Evolutionary conservation across 768 basidiomycete species (phyloP).

Genomic region (Lactarius sp.): DNA sequence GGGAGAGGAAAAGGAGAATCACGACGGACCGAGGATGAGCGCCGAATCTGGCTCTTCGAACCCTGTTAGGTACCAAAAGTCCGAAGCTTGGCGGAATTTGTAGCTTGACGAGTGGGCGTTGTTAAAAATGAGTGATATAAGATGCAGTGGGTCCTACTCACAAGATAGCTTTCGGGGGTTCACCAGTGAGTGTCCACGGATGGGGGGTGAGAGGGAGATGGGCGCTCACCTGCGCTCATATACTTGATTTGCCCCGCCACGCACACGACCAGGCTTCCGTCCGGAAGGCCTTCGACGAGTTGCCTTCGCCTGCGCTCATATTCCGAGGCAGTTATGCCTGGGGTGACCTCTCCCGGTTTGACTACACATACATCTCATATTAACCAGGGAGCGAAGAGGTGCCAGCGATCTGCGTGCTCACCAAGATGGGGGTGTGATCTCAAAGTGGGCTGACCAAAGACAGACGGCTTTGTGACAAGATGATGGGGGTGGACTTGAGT

Average conservation of each 20-base stretch:
- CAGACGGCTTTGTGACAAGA: constrained; percentile 34
- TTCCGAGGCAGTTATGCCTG: constrained; percentile 40
- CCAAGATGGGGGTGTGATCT: constrained; percentile 43
- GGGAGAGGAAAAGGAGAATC: not conserved
- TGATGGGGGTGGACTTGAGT: constrained; percentile 15
- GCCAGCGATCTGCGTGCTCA: constrained; percentile 3
- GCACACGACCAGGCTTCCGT: constrained; percentile 40
- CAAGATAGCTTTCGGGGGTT: constrained; percentile 20
- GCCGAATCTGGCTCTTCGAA: constrained; percentile 93
- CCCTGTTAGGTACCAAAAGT: constrained; percentile 95
- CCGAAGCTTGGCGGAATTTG: constrained; percentile 88
- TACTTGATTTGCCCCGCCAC: constrained; percentile 44
- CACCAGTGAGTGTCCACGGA: not conserved
- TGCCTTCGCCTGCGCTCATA: constrained; percentile 39
- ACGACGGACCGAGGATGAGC: constrained; percentile 63
- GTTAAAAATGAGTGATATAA: too few relatives aligned
- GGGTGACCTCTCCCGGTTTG: constrained; percentile 37
- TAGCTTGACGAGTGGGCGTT: constrained; percentile 50
- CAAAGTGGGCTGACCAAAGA: constrained; percentile 41
- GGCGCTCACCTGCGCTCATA: constrained; percentile 32
- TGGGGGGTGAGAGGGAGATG: not conserved
- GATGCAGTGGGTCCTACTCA: not conserved
- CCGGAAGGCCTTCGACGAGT: constrained; percentile 40
- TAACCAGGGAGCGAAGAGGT: not conserved
- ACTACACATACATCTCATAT: constrained; percentile 23